Evolutionary conservation across 257 asterid genomes (phyloP).

Genomic region (Linderniella brevidens): DNA sequence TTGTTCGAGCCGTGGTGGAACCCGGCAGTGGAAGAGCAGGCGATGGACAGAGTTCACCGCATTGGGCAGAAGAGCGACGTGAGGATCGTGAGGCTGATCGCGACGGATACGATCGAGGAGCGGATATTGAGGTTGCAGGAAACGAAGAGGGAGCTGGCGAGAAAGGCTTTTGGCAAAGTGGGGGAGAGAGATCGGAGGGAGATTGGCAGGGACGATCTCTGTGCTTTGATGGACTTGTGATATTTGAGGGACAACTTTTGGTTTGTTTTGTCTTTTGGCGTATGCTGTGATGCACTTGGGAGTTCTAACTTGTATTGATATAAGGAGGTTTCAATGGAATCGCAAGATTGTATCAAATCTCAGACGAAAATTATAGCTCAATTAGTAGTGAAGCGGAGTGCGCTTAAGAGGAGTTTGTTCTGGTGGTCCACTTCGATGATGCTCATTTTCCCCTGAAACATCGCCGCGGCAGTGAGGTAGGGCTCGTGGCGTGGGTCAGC

Average conservation of each 20-base stretch:
- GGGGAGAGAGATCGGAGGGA: conserved; percentile 33
- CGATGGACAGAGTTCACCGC: conserved; percentile 89
- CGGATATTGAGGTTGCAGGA: conserved; percentile 64
- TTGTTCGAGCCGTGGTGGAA: conserved; percentile 98
- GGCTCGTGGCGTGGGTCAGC: too few relatives aligned
- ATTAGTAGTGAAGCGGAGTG: too few relatives aligned
- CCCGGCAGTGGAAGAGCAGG: conserved; percentile 91
- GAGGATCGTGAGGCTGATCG: conserved; percentile 64
- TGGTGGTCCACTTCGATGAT: too few relatives aligned
- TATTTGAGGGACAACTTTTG: too few relatives aligned
- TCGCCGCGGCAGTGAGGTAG: too few relatives aligned
- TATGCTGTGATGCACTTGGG: too few relatives aligned
- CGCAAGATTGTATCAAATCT: too few relatives aligned
- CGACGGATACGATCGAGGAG: conserved; percentile 59
- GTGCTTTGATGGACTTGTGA: conserved; percentile 52
- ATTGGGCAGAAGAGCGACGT: conserved; percentile 74
- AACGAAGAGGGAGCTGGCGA: conserved; percentile 48
- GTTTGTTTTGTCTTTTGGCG: not conserved
- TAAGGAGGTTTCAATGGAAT: too few relatives aligned
- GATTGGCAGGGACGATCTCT: conserved; percentile 46
- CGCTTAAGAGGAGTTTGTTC: too few relatives aligned
- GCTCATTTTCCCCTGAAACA: too few relatives aligned
- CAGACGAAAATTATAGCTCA: too few relatives aligned
- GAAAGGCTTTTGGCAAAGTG: conserved; percentile 44
- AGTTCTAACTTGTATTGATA: too few relatives aligned